Evolutionary conservation across 768 basidiomycete species (phyloP), one percentile per base, ranked within the genome.

Genomic region (Chiua virens): DNA sequence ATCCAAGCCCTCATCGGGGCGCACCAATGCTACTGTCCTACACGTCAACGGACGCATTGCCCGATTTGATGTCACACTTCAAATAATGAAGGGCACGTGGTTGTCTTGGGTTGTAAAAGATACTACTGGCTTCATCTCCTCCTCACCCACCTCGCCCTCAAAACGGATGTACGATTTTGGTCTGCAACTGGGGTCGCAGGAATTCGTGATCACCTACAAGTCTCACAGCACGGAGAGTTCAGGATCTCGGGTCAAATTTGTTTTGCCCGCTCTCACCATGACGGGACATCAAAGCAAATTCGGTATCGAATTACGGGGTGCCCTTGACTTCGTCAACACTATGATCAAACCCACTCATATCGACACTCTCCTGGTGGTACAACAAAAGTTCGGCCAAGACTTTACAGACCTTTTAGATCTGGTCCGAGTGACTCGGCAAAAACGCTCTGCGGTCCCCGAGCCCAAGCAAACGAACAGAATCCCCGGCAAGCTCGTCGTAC

Each of bases 31-130:
- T 7, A 53, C 30, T 46, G 64, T 68, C 8, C 56, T 82, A 28
- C 79, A 85, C 40, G 50, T 88, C 15, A 79, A 86, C 54, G 74
- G 78, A 5, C 73, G 75, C 23, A 49, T 90, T 9, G 60, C 66
- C 5, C 77, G 77, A 20, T 63, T 83, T 21, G 78, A 79, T 22
- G 73, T 90, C 9, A 80, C 81, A 4, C 76, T 93, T 7, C 90
- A 92, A 59, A 83, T 92, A 36, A 90, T 92, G 86, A 88, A 85
- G 53, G 89, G 89, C 18, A 92, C 89, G 2, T 93, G 90, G 90
- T 68, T 92, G 28, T 84, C 87, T 8, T 91, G 85, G 87, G 79
- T 84, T 50, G 69, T 83, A 20, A 72, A 78, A 49, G 71, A 82
- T 45, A 76, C 73, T 0, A 67, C 81, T 8, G 68, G 66, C 2